Evolutionary conservation across 805 yeast species (phyloP).

Genomic region (Komagataella ulmi): DNA sequence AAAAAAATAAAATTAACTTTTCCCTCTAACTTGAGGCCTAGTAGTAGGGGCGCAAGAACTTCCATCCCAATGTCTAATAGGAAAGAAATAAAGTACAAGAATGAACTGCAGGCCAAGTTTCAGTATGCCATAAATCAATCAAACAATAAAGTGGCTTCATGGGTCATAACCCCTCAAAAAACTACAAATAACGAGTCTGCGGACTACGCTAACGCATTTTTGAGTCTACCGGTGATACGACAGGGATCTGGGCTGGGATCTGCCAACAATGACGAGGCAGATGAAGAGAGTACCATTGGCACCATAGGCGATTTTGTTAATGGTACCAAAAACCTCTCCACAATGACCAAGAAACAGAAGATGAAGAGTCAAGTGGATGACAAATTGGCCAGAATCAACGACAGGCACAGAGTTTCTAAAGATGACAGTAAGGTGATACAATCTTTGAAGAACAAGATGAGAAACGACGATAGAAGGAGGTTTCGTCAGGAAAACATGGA

Average conservation of each 20-base stretch:
- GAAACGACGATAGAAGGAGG: constrained; percentile 2
- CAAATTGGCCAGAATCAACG: constrained; percentile 3
- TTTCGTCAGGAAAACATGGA: background rate
- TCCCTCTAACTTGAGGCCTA: background rate
- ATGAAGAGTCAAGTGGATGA: background rate
- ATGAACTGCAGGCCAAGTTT: constrained; percentile 25
- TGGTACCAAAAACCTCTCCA: constrained; percentile 3
- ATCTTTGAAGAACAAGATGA: constrained; percentile 5
- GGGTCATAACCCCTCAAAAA: constrained; percentile 12
- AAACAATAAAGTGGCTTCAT: constrained; percentile 14
- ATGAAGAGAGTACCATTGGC: background rate
- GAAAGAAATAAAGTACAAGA: constrained; percentile 26
- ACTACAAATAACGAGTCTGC: background rate
- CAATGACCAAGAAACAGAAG: constrained; percentile 3
- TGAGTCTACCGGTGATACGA: constrained; percentile 5
- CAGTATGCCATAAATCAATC: constrained; percentile 21
- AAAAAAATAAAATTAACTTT: too few relatives aligned
- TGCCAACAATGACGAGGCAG: constrained; percentile 1
- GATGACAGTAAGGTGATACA: constrained; percentile 3
- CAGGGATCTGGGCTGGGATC: constrained; percentile 4
- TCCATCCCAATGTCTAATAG: constrained; percentile 5
- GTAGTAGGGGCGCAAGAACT: background rate
- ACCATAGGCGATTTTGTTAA: constrained; percentile 4
- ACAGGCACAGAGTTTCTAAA: constrained; percentile 3
- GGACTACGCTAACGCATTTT: constrained; percentile 1